A percentile compares a stretch with the other conserved stretches of the same genome.
Conservation (phyloP, 2,329 filamentous ascomycete species). For the Cryphonectria nitschkei region DNA sequence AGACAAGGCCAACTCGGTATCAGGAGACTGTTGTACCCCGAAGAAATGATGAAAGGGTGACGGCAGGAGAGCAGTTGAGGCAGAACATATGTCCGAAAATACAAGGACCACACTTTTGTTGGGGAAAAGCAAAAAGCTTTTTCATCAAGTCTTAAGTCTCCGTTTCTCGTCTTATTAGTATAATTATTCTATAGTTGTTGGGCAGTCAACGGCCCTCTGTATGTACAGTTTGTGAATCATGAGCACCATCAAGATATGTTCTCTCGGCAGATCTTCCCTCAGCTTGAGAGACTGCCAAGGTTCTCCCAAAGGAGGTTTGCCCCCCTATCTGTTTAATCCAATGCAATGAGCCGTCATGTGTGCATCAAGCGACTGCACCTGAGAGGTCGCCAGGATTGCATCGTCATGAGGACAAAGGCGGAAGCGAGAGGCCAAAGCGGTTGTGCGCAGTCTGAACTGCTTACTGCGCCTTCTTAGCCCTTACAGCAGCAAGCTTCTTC, state of each 20-base stretch:
- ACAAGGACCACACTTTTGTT: neutral
- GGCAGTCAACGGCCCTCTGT: constrained; percentile 10
- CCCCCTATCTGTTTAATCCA: neutral
- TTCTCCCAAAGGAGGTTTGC: neutral
- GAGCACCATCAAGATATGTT: neutral
- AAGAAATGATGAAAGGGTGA: constrained; percentile 35
- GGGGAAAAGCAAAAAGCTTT: neutral
- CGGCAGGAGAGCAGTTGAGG: neutral
- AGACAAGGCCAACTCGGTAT: constrained; percentile 48
- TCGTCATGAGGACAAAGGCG: neutral
- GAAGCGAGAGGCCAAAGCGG: neutral
- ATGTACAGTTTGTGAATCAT: constrained; percentile 19
- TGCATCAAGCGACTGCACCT: neutral
- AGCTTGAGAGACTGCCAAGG: neutral
- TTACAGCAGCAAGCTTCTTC: constrained; percentile 69
- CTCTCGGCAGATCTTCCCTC: neutral
- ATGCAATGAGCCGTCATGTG: neutral
- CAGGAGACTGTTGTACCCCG: constrained; percentile 59
- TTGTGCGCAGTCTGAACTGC: constrained; percentile 15
- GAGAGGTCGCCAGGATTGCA: neutral
- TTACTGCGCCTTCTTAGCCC: constrained; percentile 71
- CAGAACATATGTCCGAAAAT: neutral
- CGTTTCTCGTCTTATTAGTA: constrained; percentile 30
- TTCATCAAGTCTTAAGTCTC: constrained; percentile 14
- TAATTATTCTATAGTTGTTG: constrained; percentile 27